These are phyloP conservation scores for Fusarium guadeloupense DNA, from an alignment of 2,329 filamentous ascomycete genomes.

Conservation along the genomic window DNA sequence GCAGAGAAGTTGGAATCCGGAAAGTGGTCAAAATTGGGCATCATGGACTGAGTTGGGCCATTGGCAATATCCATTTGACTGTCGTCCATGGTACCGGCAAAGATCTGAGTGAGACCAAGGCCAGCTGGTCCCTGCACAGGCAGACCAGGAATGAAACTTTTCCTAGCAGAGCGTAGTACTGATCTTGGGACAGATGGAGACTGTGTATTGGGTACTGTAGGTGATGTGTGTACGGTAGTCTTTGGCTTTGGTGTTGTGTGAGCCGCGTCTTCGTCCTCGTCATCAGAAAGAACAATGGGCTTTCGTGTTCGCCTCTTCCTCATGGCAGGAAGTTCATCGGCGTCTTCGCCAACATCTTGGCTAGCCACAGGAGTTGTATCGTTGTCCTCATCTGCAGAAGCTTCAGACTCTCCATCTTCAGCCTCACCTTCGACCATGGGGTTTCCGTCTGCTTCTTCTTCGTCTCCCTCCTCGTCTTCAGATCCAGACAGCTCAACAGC, in stretches of 20 bases:
- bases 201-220: constrained; percentile 52
- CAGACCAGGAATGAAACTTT: constrained; percentile 75
- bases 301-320: constrained; percentile 61
- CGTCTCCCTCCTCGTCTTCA: constrained; percentile 49
- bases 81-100: constrained; percentile 86
- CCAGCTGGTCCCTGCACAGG: constrained; percentile 68
- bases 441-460: constrained; percentile 49
- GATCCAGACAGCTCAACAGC: constrained; percentile 57
- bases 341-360: constrained; percentile 44
- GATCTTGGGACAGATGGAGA: constrained; percentile 69
- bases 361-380: constrained; percentile 52
- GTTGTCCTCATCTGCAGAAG: constrained; percentile 32
- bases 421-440: constrained; percentile 53
- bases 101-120: constrained; percentile 87
- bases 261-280: constrained; percentile 62
- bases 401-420: constrained; percentile 51
- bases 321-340: constrained; percentile 52
- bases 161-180: constrained; percentile 73
- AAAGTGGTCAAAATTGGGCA: constrained; percentile 67
- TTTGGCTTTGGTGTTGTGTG: constrained; percentile 62
- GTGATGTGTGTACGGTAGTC: constrained; percentile 52
- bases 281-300: constrained; percentile 68
- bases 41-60: constrained; percentile 56
- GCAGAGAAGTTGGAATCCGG: constrained; percentile 70
- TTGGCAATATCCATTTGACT: constrained; percentile 54